Percentiles rank a stretch among this genome's conserved stretches.
These are phyloP conservation scores for Ajuga reptans DNA, from an alignment of 305 asterid genomes.

Conservation along the genomic window DNA sequence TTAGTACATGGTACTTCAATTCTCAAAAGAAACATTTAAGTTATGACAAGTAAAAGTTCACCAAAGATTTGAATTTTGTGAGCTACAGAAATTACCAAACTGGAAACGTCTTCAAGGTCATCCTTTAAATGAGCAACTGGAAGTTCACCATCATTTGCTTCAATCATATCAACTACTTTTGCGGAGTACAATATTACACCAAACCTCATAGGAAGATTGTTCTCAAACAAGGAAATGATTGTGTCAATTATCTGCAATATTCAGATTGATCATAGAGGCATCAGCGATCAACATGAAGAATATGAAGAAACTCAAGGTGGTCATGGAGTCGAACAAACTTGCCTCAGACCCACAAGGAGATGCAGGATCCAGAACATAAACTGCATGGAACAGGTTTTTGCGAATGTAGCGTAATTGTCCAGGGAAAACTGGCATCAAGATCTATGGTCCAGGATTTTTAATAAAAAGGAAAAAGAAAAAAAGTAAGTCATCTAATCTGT, in stretches of 20 bases:
- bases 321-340: conserved; percentile 26
- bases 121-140: conserved; percentile 42
- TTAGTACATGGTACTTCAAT: not conserved
- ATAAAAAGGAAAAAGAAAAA: not conserved
- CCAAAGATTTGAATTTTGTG: not conserved
- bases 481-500: conserved; percentile 22
- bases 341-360: conserved; percentile 88
- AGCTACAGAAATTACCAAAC: conserved; percentile 53
- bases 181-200: conserved; percentile 87
- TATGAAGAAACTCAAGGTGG: not conserved
- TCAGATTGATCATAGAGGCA: conserved; percentile 22
- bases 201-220: conserved; percentile 83
- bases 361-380: conserved; percentile 83
- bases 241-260: conserved; percentile 64
- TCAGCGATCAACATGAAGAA: conserved; percentile 25
- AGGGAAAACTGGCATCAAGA: conserved; percentile 98
- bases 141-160: conserved; percentile 62
- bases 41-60: not conserved
- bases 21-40: conserved; percentile 7
- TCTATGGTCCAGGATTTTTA: conserved; percentile 32
- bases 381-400: conserved; percentile 91
- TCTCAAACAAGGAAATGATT: conserved; percentile 77
- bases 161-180: conserved; percentile 56
- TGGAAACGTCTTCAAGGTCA: conserved; percentile 63
- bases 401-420: conserved; percentile 97